Conservation (phyloP, 192 early-diverging fungal species). For the Borealophlyctis nickersoniae region DNA sequence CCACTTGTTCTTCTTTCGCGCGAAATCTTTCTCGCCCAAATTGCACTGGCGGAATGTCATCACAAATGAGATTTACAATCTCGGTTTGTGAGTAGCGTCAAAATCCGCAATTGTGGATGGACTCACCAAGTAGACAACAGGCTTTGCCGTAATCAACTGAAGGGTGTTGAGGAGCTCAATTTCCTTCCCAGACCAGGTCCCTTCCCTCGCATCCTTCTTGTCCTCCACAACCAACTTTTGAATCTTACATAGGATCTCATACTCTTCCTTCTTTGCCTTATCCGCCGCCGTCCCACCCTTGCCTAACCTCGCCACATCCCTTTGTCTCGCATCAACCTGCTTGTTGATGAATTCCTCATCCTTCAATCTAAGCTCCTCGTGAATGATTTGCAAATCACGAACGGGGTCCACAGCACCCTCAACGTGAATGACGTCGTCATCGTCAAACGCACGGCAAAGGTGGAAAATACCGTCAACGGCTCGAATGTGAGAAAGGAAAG, state of each 20-base stretch:
- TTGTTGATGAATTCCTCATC: constrained; percentile 74
- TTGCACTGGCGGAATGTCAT: constrained; percentile 65
- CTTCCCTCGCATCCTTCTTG: constrained; percentile 81
- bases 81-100: background rate
- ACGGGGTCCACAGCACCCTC: constrained; percentile 68
- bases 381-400: constrained; percentile 94
- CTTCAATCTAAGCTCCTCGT: constrained; percentile 93
- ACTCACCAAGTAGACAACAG: constrained; percentile 79
- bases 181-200: constrained; percentile 89
- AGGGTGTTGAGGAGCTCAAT: constrained; percentile 80
- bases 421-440: constrained; percentile 87
- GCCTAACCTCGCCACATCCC: constrained; percentile 71
- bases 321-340: constrained; percentile 66
- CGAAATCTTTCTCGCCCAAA: constrained; percentile 83
- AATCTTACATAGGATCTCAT: constrained; percentile 71
- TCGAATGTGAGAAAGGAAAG: constrained; percentile 87
- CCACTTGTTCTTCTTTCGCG: constrained; percentile 96
- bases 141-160: constrained; percentile 88
- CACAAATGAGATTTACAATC: too few species aligned
- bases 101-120: too few species aligned
- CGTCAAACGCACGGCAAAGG: constrained; percentile 74
- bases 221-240: constrained; percentile 68
- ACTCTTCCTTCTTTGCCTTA: constrained; percentile 89
- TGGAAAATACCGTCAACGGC: constrained; percentile 61
- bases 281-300: constrained; percentile 59